Conservation (phyloP, 169 alveolate species). For the Plasmodium reichenowi region DNA sequence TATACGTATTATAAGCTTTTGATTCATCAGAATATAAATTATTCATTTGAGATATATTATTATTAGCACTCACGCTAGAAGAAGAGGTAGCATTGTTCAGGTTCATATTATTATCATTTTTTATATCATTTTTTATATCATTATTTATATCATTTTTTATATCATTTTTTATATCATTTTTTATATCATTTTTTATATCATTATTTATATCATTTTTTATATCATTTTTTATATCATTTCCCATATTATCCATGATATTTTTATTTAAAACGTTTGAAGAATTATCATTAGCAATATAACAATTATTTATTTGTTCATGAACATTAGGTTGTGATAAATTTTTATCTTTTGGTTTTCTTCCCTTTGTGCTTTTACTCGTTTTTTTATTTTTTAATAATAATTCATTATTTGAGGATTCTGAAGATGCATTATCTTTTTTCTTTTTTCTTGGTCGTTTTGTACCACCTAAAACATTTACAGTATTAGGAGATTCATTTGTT, state of each 20-base stretch:
- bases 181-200: too few species aligned
- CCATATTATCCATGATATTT: not conserved
- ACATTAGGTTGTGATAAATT: not conserved
- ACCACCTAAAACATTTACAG: not conserved
- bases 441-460: constrained; percentile 38
- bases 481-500: constrained; percentile 12
- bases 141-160: too few species aligned
- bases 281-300: not conserved
- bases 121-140: too few species aligned
- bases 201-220: too few species aligned
- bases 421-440: constrained; percentile 18
- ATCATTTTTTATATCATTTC: not conserved
- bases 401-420: constrained; percentile 32
- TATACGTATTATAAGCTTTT: not conserved
- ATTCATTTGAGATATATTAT: not conserved
- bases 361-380: not conserved
- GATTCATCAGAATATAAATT: not conserved
- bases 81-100: not conserved
- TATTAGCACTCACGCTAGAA: not conserved
- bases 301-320: not conserved
- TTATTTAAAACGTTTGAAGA: constrained; percentile 1
- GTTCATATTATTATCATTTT: not conserved
- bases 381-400: not conserved
- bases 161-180: not conserved
- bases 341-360: constrained; percentile 11